Evolutionary conservation across 805 yeast genomes (phyloP).

Genomic region (Candida sonorensis): DNA sequence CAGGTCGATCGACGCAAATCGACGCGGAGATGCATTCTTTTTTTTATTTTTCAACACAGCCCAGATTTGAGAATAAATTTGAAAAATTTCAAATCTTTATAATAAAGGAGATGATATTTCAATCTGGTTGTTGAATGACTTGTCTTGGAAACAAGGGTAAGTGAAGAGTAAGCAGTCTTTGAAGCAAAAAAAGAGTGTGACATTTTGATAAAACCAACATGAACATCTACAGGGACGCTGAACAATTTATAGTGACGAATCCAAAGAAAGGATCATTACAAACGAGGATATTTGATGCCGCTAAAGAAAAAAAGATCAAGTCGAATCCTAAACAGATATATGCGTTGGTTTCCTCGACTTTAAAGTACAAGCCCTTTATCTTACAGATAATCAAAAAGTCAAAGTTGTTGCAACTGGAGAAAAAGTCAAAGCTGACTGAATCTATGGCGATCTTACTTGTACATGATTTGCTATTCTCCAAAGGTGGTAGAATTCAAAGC

Average conservation of each 20-base stretch:
- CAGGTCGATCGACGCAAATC: too few relatives aligned
- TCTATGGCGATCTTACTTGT: slow-evolving; percentile 57
- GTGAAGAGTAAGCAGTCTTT: too few relatives aligned
- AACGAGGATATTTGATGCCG: slow-evolving; percentile 42
- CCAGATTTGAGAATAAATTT: too few relatives aligned
- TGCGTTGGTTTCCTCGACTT: slow-evolving; percentile 76
- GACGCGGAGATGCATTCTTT: too few relatives aligned
- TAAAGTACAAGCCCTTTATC: slow-evolving; percentile 63
- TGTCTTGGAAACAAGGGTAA: too few relatives aligned
- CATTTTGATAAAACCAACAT: too few relatives aligned
- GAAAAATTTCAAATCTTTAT: too few relatives aligned
- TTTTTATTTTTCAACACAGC: too few relatives aligned
- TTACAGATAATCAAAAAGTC: slow-evolving; percentile 58
- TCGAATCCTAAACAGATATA: slow-evolving; percentile 78
- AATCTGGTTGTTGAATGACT: too few relatives aligned
- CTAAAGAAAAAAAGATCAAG: slow-evolving; percentile 40
- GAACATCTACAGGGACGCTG: slow-evolving; percentile 37
- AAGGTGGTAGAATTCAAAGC: slow-evolving; percentile 76
- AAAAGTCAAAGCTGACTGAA: slow-evolving; percentile 39
- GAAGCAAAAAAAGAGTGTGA: too few relatives aligned
- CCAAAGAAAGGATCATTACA: slow-evolving; percentile 49
- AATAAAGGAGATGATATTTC: too few relatives aligned
- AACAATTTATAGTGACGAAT: slow-evolving; percentile 31
- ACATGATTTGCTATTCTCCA: slow-evolving; percentile 74
- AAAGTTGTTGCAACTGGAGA: slow-evolving; percentile 51